Percentiles rank a stretch among this genome's conserved stretches.
phyloP scores from a whole-genome alignment of 129 eudicot genomes.

The Kitagawia praeruptora region DNA sequence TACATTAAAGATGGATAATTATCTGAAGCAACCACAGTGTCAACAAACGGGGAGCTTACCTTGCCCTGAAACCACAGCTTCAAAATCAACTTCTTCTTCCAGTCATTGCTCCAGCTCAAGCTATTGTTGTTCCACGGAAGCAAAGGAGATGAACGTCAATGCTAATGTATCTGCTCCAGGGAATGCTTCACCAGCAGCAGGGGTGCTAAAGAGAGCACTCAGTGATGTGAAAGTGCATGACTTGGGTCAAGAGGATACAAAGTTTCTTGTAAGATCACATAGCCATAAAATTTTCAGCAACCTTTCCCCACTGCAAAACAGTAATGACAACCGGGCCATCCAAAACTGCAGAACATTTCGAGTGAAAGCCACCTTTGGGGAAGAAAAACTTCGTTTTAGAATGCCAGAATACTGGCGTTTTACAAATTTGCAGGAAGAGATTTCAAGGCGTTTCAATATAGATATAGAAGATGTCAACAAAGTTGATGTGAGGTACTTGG shows the following conservation, averaged over 20 bases:
- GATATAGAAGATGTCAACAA: conserved; percentile 29
- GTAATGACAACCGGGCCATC: not conserved
- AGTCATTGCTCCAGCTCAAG: conserved; percentile 42
- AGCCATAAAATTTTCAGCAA: conserved; percentile 14
- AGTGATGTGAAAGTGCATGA: conserved; percentile 22
- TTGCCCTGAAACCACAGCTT: conserved; percentile 20
- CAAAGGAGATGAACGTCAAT: conserved; percentile 6
- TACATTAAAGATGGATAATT: conserved; percentile 25
- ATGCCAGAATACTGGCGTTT: conserved; percentile 35
- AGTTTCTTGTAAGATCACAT: conserved; percentile 20
- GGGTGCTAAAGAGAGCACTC: conserved; percentile 24
- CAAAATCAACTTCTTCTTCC: conserved; percentile 28
- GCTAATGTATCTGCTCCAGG: conserved; percentile 5
- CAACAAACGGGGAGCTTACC: conserved; percentile 14
- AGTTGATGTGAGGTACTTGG: conserved; percentile 45
- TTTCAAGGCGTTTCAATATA: conserved; percentile 32
- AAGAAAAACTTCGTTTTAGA: conserved; percentile 36
- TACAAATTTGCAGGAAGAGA: conserved; percentile 34
- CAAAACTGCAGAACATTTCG: conserved; percentile 26
- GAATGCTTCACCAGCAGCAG: conserved; percentile 7
- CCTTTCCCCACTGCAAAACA: conserved; percentile 12
- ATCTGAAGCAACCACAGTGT: conserved; percentile 6
- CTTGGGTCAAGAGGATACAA: conserved; percentile 21
- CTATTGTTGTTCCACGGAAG: conserved; percentile 23
- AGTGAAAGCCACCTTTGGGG: conserved; percentile 39